Percentiles rank a stretch among this genome's conserved stretches.
Evolutionary conservation across 257 asterid species (phyloP).

Genomic region (Solanum tacnaense): DNA sequence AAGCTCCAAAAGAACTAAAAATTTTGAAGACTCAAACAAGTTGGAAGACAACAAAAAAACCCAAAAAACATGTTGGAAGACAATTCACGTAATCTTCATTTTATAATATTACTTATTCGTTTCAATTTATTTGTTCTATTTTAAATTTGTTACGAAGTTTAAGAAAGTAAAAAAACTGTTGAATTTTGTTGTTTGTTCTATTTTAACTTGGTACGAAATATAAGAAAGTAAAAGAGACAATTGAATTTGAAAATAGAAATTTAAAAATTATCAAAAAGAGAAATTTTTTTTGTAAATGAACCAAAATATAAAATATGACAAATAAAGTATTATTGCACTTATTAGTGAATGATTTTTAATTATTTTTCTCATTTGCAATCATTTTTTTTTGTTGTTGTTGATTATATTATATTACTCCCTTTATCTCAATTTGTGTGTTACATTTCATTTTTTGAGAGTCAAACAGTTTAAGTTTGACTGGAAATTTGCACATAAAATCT

Average conservation of each 20-base stretch:
- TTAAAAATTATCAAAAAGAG: neutral
- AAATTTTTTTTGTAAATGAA: too few species aligned
- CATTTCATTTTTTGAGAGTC: rapidly evolving
- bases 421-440: neutral
- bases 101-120: neutral
- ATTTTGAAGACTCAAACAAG: neutral
- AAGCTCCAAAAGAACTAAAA: neutral
- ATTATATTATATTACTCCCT: neutral
- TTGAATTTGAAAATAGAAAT: neutral
- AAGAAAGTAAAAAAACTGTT: too few species aligned
- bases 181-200: neutral
- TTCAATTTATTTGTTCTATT: neutral
- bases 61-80: neutral
- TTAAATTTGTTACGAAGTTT: rapidly evolving
- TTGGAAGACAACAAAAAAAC: neutral
- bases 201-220: neutral
- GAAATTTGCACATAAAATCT: too few species aligned
- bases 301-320: too few species aligned
- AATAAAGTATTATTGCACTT: neutral
- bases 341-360: neutral
- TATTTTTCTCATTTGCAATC: neutral
- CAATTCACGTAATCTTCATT: neutral
- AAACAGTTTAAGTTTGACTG: too few species aligned
- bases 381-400: neutral
- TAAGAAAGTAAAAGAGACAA: too few species aligned